Percentiles rank a stretch among this genome's conserved stretches.
Evolutionary conservation across 2,329 filamentous ascomycete species (phyloP).

Genomic region (Cadophora malorum): DNA sequence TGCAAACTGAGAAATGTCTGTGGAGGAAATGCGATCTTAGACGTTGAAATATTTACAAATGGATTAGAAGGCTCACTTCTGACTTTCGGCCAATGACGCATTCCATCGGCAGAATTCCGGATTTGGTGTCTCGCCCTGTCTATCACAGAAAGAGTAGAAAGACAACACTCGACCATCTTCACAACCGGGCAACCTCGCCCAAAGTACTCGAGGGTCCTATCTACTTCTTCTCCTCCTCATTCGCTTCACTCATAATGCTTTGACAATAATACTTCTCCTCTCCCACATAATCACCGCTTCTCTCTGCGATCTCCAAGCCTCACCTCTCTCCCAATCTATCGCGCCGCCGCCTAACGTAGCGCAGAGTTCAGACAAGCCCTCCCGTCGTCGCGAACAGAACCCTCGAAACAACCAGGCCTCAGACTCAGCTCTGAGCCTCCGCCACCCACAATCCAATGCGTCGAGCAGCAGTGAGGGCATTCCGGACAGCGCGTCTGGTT

Average conservation of each 20-base stretch:
- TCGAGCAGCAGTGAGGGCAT: constrained; percentile 71
- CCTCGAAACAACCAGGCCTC: constrained; percentile 26
- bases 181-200: background rate
- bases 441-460: constrained; percentile 63
- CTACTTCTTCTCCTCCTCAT: background rate
- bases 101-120: constrained; percentile 18
- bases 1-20: background rate
- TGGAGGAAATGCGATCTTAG: background rate
- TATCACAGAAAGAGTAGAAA: background rate
- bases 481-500: constrained; percentile 72
- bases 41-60: background rate
- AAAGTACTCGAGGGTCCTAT: background rate
- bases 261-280: background rate
- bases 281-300: background rate
- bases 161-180: background rate
- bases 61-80: background rate
- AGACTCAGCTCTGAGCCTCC: constrained; percentile 29
- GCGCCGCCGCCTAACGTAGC: background rate
- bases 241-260: constrained; percentile 10
- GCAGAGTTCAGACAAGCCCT: background rate
- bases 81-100: constrained; percentile 40
- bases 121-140: constrained; percentile 1
- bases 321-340: background rate
- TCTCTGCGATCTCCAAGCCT: background rate
- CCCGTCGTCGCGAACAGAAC: constrained; percentile 19